phyloP scores from a whole-genome alignment of 2,329 filamentous ascomycete species.

The Paramyrothecium roridum region DNA sequence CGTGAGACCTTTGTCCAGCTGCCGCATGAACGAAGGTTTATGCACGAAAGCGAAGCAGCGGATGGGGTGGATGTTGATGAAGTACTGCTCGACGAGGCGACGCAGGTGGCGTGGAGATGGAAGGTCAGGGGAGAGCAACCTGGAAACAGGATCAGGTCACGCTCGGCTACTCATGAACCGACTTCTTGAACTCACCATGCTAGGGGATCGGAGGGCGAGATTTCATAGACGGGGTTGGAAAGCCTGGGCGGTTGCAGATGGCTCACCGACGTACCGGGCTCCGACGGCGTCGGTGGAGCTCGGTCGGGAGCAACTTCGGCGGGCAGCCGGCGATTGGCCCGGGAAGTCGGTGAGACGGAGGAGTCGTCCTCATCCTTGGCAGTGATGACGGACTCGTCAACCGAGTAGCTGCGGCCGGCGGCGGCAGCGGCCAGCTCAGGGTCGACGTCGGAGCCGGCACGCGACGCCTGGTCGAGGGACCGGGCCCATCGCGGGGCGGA shows the following conservation, averaged over 20 bases:
- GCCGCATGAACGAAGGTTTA: constrained; percentile 34
- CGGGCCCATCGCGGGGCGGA: constrained; percentile 33
- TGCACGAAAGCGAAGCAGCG: constrained; percentile 38
- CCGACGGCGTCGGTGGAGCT: constrained; percentile 15
- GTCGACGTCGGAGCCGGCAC: neutral
- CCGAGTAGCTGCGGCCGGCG: constrained; percentile 5
- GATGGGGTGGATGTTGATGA: constrained; percentile 35
- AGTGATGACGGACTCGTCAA: neutral
- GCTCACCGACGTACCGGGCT: constrained; percentile 8
- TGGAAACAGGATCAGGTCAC: constrained; percentile 6
- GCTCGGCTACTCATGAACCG: too few species aligned
- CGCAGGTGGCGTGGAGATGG: constrained; percentile 30
- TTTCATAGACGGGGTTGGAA: constrained; percentile 15
- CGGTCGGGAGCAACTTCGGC: constrained; percentile 5
- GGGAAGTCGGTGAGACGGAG: constrained; percentile 1
- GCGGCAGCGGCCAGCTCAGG: constrained; percentile 4
- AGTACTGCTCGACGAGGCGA: constrained; percentile 33
- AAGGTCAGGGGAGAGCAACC: constrained; percentile 29
- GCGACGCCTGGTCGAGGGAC: constrained; percentile 21
- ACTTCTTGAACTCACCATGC: neutral
- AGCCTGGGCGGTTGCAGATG: neutral
- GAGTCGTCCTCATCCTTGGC: constrained; percentile 15
- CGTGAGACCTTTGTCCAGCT: constrained; percentile 31
- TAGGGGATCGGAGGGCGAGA: constrained; percentile 2
- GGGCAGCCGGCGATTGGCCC: neutral